Conservation (phyloP, 2,329 filamentous ascomycete genomes). For the Volutella citrinella region DNA sequence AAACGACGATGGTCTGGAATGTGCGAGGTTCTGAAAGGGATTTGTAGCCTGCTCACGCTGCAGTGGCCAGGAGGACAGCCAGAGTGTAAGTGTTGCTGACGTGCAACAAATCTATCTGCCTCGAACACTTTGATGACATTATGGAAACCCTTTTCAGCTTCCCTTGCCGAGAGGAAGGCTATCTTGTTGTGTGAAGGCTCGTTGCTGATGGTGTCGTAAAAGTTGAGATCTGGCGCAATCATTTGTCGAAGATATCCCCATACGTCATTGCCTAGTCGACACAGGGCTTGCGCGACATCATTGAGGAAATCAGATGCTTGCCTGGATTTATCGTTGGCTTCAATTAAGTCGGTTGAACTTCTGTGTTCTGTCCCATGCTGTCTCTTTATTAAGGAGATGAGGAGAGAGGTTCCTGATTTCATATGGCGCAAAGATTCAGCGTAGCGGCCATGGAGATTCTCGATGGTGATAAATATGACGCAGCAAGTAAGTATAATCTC, state of each 20-base stretch:
- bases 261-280: background rate
- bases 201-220: background rate
- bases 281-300: background rate
- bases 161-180: no score
- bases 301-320: no score
- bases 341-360: no score
- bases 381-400: background rate
- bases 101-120: no score
- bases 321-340: background rate
- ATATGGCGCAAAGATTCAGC: background rate
- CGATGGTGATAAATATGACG: slow-evolving; percentile 2
- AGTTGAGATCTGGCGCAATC: background rate
- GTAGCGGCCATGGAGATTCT: slow-evolving; percentile 1
- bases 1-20: no score
- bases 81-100: no score
- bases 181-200: no score
- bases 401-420: background rate
- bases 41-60: no score
- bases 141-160: no score
- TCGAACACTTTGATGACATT: no score
- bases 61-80: no score
- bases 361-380: background rate
- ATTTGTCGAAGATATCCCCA: background rate
- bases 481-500: slow-evolving; percentile 1
- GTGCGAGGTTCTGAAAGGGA: background rate